These are phyloP conservation scores for Picea sitchensis DNA, from an alignment of 75 land plant genomes.

Conservation along the genomic window DNA sequence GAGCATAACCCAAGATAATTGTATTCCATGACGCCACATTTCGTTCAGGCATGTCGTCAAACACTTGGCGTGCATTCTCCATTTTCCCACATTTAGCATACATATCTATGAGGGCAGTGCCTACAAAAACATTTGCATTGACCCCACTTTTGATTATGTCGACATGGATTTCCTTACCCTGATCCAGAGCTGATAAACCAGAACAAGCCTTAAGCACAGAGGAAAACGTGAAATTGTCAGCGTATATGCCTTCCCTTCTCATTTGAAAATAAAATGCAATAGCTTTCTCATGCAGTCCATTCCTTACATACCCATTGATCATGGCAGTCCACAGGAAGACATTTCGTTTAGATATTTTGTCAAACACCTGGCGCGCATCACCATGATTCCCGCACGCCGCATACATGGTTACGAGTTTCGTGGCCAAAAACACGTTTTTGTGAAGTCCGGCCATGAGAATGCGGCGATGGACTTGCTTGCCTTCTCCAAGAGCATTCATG, in stretches of 20 bases:
- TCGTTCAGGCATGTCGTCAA: conserved; percentile 33
- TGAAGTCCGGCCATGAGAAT: too few relatives aligned
- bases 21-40: conserved; percentile 22
- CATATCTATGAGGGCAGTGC: conserved; percentile 39
- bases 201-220: conserved; percentile 29
- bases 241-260: conserved; percentile 1
- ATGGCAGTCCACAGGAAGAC: not conserved
- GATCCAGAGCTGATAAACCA: conserved; percentile 13
- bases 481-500: too few relatives aligned
- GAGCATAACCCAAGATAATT: conserved; percentile 15
- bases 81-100: conserved; percentile 24
- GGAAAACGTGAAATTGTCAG: conserved; percentile 22
- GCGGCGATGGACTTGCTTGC: too few relatives aligned
- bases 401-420: too few relatives aligned
- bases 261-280: conserved; percentile 17
- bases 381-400: too few relatives aligned
- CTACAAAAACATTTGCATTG: conserved; percentile 25
- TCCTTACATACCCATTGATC: conserved; percentile 1
- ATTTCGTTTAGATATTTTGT: too few relatives aligned
- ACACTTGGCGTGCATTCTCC: conserved; percentile 26
- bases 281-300: conserved; percentile 10
- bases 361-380: too few relatives aligned
- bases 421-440: too few relatives aligned
- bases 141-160: conserved; percentile 22
- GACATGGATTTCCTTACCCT: conserved; percentile 22